Conservation (phyloP, 106 monocot species). For the Dendrobium nobile region DNA sequence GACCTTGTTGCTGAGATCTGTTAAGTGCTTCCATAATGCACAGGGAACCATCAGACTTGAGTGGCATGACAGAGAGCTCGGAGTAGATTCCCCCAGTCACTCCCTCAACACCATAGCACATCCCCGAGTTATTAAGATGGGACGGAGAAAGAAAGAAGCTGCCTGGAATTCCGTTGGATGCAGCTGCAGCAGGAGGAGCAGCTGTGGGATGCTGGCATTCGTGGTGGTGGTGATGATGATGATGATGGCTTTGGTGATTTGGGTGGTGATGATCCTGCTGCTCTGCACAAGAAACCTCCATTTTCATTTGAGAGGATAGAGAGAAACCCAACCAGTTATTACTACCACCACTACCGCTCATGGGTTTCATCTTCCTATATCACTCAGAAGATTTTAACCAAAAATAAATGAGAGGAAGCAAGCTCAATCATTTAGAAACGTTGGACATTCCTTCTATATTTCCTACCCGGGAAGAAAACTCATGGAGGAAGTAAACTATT, state of each 20-base stretch:
- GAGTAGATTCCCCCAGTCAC: constrained; percentile 43
- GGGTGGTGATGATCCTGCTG: constrained; percentile 33
- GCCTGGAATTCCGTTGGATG: constrained; percentile 20
- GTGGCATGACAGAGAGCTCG: constrained; percentile 72
- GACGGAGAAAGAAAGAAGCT: constrained; percentile 52
- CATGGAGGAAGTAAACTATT: constrained; percentile 6
- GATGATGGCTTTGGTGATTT: constrained; percentile 6
- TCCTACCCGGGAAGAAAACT: not conserved
- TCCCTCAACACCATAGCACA: constrained; percentile 39
- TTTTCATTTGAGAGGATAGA: constrained; percentile 77
- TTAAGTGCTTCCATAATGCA: constrained; percentile 93
- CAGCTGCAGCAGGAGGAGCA: constrained; percentile 4
- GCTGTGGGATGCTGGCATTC: constrained; percentile 15
- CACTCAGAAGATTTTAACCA: constrained; percentile 2
- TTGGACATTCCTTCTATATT: constrained; percentile 20
- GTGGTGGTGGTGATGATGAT: constrained; percentile 22
- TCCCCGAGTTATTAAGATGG: constrained; percentile 32
- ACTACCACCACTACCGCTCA: constrained; percentile 28
- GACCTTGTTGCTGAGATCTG: constrained; percentile 54
- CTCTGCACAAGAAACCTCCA: constrained; percentile 60
- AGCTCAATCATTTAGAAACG: constrained; percentile 48
- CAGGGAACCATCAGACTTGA: constrained; percentile 96
- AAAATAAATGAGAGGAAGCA: constrained; percentile 8
- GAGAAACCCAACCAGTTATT: constrained; percentile 91
- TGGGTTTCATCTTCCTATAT: constrained; percentile 37